phyloP scores from a whole-genome alignment of 345 rosid genomes.

The Mallotus nudiflorus region DNA sequence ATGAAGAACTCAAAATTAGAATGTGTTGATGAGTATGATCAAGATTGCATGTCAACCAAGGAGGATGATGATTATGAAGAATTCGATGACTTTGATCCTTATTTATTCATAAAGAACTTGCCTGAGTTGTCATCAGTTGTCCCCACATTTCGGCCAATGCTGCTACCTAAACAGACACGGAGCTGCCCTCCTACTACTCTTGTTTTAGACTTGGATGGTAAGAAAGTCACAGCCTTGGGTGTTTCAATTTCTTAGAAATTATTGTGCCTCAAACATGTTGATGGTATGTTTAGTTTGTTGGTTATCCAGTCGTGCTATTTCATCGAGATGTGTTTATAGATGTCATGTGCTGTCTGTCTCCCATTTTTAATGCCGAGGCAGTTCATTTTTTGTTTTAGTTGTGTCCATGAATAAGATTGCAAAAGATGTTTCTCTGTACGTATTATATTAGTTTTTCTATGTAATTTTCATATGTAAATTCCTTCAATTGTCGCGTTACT shows the following conservation, averaged over 20 bases:
- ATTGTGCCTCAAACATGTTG: neutral
- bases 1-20: constrained; percentile 96
- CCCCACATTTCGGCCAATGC: constrained; percentile 77
- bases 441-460: no score
- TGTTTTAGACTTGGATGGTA: constrained; percentile 96
- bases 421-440: neutral
- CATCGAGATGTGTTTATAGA: neutral
- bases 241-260: neutral
- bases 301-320: constrained; percentile 3
- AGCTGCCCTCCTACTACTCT: constrained; percentile 95
- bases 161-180: constrained; percentile 93
- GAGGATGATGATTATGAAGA: constrained; percentile 80
- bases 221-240: constrained; percentile 5
- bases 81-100: constrained; percentile 91
- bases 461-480: neutral
- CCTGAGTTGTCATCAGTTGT: constrained; percentile 85
- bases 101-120: constrained; percentile 84
- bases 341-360: neutral
- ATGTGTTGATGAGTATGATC: constrained; percentile 83
- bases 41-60: constrained; percentile 68
- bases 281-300: constrained; percentile 4
- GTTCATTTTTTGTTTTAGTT: constrained; percentile 7
- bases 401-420: neutral
- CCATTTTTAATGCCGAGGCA: neutral
- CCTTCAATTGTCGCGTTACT: neutral